Base-by-base conservation (phyloP, 306 rosid genomes). In the Hylodesmum podocarpum region DNA sequence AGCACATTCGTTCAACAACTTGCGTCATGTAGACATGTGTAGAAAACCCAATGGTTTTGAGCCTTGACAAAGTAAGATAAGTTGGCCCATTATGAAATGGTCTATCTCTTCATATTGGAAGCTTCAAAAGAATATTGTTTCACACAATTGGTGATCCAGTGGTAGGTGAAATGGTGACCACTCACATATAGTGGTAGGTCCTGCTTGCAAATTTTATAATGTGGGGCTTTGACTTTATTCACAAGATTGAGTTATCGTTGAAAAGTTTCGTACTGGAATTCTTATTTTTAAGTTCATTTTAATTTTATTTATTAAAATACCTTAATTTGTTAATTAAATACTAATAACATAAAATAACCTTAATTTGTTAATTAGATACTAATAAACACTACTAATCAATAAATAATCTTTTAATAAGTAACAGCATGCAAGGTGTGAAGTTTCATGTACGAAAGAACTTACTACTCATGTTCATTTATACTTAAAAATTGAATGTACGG, bases 101-200 rank as follows among this genome's bases (percentile, higher is more conserved):
- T 55, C 55, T 3, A 10, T 3, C 6, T 50, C 39, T 63, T 75
- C 72, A 82, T 19, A 66, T 22, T 57, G 12, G 72, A 29, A 37
- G 36, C 49, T 57, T 34, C 5, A 39, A 24, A 76, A 50, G 21
- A 72, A 15, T 8, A 43, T 33, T 77, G 50, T 46, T 74, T 31
- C 80, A 41, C 43, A 21, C 16, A 28, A 14, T 13, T 50, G 33
- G n/a, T 11, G n/a, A 24, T 40, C 8, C 2, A n/a, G 75, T 34
- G 72, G 84, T 70, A 18, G 87, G 84, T 76, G 70, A 66, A 21
- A 19, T 53, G 19, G 76, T 25, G 16, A 44, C 65, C 72, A 31
- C 37, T 25, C 37, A 6, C n/a, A n/a, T n/a, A n/a, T 9, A 54
- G 58, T 46, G 65, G 39, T 19, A 63, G 49, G 69, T 11, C 50